Evolutionary conservation across 2,329 filamentous ascomycete species (phyloP).

Genomic region (Fonsecaea pugnacius): DNA sequence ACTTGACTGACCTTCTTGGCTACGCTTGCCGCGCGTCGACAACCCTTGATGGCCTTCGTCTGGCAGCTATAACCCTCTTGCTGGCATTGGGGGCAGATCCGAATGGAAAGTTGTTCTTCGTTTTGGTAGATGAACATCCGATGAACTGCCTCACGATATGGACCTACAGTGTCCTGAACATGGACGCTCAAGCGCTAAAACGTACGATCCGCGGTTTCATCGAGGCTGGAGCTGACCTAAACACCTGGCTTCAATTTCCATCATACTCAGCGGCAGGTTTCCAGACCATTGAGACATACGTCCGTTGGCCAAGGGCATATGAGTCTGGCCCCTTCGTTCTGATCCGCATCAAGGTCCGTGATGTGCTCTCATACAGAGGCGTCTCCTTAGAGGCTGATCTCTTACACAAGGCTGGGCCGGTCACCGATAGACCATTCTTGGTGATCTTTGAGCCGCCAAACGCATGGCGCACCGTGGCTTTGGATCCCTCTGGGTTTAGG

Average conservation of each 20-base stretch:
- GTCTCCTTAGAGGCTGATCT: background rate
- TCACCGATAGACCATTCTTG: background rate
- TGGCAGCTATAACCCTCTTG: too few species aligned
- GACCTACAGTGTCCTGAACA: background rate
- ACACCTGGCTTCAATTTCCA: background rate
- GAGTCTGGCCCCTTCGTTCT: too few species aligned
- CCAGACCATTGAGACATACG: background rate
- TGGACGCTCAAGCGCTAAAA: too few species aligned
- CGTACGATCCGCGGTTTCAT: background rate
- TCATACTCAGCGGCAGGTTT: background rate
- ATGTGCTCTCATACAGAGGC: background rate
- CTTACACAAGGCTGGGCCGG: background rate
- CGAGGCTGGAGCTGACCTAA: background rate
- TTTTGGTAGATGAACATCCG: background rate
- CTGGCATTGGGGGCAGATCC: background rate
- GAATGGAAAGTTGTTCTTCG: background rate
- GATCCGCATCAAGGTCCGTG: background rate
- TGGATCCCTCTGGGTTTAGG: background rate
- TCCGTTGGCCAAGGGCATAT: background rate
- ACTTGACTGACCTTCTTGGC: background rate
- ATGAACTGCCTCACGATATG: background rate
- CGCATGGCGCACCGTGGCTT: background rate
- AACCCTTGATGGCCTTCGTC: background rate
- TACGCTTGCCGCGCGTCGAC: background rate
- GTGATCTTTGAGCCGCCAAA: background rate